Conservation (phyloP, 495 filamentous ascomycete genomes). For the Podospora tetraspora region DNA sequence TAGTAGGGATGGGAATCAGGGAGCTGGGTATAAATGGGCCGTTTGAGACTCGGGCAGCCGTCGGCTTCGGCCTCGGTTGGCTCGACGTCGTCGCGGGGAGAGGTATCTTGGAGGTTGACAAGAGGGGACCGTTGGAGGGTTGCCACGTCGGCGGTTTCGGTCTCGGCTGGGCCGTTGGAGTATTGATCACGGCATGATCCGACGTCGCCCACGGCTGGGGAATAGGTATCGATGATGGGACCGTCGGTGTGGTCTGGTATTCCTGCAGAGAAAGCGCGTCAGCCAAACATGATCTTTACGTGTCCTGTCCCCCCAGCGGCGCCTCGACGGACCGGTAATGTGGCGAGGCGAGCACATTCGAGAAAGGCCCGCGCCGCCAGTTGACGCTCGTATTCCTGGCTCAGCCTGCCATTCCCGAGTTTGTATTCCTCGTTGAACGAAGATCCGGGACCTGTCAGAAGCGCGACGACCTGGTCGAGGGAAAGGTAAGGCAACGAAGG, state of each 20-base stretch:
- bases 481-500: constrained; percentile 7
- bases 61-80: not conserved
- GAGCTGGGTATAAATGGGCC: not conserved
- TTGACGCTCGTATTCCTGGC: constrained; percentile 14
- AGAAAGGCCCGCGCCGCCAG: constrained; percentile 9
- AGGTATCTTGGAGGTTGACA: not conserved
- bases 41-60: not conserved
- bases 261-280: not conserved
- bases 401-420: constrained; percentile 15
- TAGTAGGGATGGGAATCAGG: not conserved
- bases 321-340: not conserved
- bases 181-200: not conserved
- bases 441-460: constrained; percentile 9
- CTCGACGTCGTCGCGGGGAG: not conserved
- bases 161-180: not conserved
- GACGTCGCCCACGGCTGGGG: not conserved
- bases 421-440: constrained; percentile 16
- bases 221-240: not conserved
- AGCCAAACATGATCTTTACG: not conserved
- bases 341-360: not conserved
- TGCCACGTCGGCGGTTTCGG: not conserved
- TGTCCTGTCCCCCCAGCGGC: not conserved
- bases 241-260: not conserved
- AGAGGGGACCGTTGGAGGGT: not conserved
- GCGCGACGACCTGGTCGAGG: constrained; percentile 11